These are phyloP conservation scores for Scorias spongiosa DNA, from an alignment of 2,329 filamentous ascomycete species.

Conservation along the genomic window DNA sequence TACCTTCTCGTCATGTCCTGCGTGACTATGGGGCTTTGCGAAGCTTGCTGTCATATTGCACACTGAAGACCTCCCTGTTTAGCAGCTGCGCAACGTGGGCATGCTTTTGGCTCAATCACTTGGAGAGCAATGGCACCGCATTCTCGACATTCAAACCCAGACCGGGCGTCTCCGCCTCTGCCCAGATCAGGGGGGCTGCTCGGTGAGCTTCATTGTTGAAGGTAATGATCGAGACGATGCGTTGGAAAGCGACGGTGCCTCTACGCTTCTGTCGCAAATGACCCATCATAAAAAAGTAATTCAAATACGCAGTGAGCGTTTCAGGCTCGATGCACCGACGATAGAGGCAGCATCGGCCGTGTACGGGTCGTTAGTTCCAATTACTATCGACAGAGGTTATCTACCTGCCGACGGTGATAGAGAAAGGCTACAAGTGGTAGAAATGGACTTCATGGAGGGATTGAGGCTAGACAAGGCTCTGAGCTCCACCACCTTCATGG, in stretches of 20 bases:
- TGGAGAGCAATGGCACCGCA: no score
- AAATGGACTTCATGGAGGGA: constrained; percentile 4
- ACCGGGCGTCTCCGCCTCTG: background rate
- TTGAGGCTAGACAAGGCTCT: constrained; percentile 1
- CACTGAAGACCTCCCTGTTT: no score
- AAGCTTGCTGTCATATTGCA: no score
- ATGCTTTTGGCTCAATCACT: no score
- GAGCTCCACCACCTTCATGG: background rate
- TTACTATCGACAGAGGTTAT: background rate
- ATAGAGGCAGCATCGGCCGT: background rate
- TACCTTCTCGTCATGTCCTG: no score
- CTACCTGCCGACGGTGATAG: background rate
- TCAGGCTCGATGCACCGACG: background rate
- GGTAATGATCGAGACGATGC: no score
- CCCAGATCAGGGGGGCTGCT: constrained; percentile 6
- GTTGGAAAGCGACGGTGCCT: no score
- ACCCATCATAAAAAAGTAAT: background rate
- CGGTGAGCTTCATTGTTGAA: constrained; percentile 2
- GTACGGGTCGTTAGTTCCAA: background rate
- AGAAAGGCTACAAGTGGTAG: constrained; percentile 3
- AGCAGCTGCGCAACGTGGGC: no score
- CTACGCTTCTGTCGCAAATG: no score
- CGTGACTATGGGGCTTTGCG: no score
- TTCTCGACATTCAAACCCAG: no score
- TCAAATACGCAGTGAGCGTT: background rate